Percentiles rank a stretch among this genome's conserved stretches.
phyloP scores from a whole-genome alignment of 2,329 filamentous ascomycete species.

The Stemphylium beticola region DNA sequence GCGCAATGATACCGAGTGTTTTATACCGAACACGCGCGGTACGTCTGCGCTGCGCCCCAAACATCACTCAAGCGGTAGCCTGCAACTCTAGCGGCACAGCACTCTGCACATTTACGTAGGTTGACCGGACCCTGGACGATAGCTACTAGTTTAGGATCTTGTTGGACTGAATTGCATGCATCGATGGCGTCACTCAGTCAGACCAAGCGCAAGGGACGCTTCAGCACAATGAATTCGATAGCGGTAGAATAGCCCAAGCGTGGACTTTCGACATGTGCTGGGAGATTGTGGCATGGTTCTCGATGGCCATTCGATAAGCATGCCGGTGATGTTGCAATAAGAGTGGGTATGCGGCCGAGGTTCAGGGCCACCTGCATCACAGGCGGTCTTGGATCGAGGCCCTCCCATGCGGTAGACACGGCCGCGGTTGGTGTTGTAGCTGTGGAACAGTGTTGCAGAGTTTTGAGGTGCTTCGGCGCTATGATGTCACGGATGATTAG shows the following conservation, averaged over 20 bases:
- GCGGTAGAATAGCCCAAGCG: constrained; percentile 6
- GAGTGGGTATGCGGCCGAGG: constrained; percentile 29
- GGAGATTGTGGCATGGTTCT: constrained; percentile 31
- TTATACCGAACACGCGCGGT: constrained; percentile 26
- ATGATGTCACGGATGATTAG: constrained; percentile 35
- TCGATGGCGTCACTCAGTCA: constrained; percentile 28
- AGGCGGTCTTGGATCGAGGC: constrained; percentile 15
- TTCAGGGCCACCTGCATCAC: constrained; percentile 16
- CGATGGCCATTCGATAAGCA: constrained; percentile 26
- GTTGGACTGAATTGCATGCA: constrained; percentile 19
- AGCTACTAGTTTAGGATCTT: constrained; percentile 24
- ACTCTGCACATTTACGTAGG: constrained; percentile 20
- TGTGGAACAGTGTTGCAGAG: constrained; percentile 31
- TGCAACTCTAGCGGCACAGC: constrained; percentile 17
- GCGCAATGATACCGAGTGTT: constrained; percentile 18
- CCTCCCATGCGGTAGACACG: constrained; percentile 34
- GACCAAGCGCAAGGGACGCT: constrained; percentile 12
- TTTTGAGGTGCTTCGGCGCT: constrained; percentile 23
- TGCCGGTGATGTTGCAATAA: constrained; percentile 24
- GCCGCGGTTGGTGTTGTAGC: constrained; percentile 34
- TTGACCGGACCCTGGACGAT: constrained; percentile 21
- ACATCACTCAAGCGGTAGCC: not conserved
- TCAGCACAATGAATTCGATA: constrained; percentile 6
- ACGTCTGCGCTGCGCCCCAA: constrained; percentile 3
- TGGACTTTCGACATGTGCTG: constrained; percentile 18